Evolutionary conservation across 164 flowering plant genomes (phyloP), one percentile per base, ranked within the genome.

Genomic region (Annona squamosa): DNA sequence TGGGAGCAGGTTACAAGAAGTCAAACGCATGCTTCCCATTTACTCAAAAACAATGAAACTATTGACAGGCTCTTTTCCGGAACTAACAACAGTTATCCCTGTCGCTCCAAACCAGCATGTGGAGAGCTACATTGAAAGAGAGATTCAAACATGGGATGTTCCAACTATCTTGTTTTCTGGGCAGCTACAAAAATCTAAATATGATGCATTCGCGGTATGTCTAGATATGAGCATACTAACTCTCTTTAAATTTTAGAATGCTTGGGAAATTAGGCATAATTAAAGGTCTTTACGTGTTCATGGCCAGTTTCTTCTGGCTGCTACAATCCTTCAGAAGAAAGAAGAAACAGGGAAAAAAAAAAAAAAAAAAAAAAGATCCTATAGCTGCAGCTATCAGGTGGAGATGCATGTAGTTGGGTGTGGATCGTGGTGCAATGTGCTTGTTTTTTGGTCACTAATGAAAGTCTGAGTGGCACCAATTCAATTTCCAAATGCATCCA

Each of bases 1-100:
- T 70, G 99, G 99, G 78, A 95, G 99, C 85, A 88, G 99, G 85
- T 80, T 91, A 57, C 98, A 91, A 80, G 98, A 95, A 81, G 94
- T 93, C 65, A 78, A 79, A 3, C 91, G 91, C 63, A 90, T 95
- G 99, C 86, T 93, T 75, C 83, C 98, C 16, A 85, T 90, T 71
- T 95, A 84, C 74, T 78, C 79, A 48, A 73, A 78, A 43, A 80
- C 97, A 45, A 59, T 93, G 86, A 72, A 79, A 73, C 71, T 79
- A 48, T 56, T 95, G 48, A 90, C 85, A 68, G 77, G 68, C 68
- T 79, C 86, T 18, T 72, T 84, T 70, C 78, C 93, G 3, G 81
- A 89, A 72, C 69, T 93, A 84, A 75, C 83, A 17, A 80, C 87
- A 6, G 78, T 90, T 64, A 85, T 94, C 77, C 97, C 88, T 63